Evolutionary conservation across 225 moss, liverwort and hornwort genomes (phyloP).

Genomic region (Pseudoscleropodium purum): DNA sequence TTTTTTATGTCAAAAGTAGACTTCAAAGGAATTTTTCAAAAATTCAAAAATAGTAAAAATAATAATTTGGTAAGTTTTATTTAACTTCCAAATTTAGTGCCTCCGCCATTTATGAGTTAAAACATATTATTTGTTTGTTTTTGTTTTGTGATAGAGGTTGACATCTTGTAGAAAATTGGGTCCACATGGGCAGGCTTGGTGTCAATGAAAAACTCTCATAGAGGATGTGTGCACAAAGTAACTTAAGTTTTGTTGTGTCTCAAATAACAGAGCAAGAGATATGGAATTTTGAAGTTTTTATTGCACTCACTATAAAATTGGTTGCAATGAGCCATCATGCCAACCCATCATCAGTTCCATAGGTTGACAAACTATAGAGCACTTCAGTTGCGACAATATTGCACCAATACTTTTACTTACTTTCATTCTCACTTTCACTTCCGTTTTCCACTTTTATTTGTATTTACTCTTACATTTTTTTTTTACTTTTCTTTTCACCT

Average conservation of each 20-base stretch:
- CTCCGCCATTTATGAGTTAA: too few species aligned
- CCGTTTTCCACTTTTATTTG: too few species aligned
- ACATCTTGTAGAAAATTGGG: too few species aligned
- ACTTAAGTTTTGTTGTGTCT: background rate
- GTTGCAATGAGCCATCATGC: fast-evolving
- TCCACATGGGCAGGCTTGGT: too few species aligned
- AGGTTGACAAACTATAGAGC: background rate
- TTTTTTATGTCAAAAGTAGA: too few species aligned
- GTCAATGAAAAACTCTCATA: background rate
- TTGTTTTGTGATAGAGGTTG: background rate
- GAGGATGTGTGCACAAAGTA: background rate
- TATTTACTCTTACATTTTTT: too few species aligned
- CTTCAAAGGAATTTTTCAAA: too few species aligned
- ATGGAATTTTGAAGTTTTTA: background rate
- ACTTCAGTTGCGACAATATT: background rate
- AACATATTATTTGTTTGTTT: background rate
- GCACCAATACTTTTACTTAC: too few species aligned
- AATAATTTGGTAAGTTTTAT: too few species aligned
- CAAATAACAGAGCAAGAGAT: fast-evolving
- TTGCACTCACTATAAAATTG: background rate
- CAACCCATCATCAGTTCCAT: fast-evolving
- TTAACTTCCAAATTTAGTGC: too few species aligned
- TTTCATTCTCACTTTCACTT: too few species aligned
- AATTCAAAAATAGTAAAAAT: too few species aligned
- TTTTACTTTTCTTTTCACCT: background rate